A percentile compares a stretch with the other conserved stretches of the same genome.
Evolutionary conservation across 1,284 basidiomycete species (phyloP).

Genomic region (Fistulina hepatica): DNA sequence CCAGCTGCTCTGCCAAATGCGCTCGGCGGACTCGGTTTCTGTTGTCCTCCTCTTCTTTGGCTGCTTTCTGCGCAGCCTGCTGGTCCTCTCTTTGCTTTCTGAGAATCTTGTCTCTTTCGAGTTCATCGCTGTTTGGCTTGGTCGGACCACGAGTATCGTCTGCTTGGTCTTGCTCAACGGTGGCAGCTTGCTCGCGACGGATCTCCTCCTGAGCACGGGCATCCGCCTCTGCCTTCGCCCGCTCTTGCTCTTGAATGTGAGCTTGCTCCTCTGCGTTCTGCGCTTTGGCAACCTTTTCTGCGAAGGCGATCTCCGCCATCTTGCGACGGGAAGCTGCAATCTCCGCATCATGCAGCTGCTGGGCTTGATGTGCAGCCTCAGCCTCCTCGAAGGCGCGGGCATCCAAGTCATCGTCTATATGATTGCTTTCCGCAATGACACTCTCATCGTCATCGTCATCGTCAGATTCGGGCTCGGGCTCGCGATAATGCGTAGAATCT

Average conservation of each 20-base stretch:
- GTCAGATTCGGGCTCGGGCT: constrained; percentile 12
- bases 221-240: constrained; percentile 18
- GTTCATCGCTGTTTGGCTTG: no score
- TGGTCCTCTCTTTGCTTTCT: no score
- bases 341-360: no score
- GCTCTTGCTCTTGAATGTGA: constrained; percentile 25
- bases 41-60: constrained; percentile 22
- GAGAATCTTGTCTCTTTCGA: no score
- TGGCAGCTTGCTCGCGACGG: neutral
- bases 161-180: constrained; percentile 20
- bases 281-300: constrained; percentile 53
- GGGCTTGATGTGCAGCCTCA: constrained; percentile 29
- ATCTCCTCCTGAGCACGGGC: constrained; percentile 20
- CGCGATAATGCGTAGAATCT: constrained; percentile 6
- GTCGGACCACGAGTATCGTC: constrained; percentile 1
- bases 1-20: neutral
- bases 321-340: constrained; percentile 58
- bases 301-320: constrained; percentile 56
- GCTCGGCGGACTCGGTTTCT: constrained; percentile 12
- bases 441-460: constrained; percentile 48
- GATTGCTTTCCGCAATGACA: constrained; percentile 34
- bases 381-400: constrained; percentile 18
- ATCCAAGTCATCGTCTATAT: constrained; percentile 11
- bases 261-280: constrained; percentile 39
- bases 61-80: constrained; percentile 12